Evolutionary conservation across 345 rosid species (phyloP).

Genomic region (Heritiera fomes): DNA sequence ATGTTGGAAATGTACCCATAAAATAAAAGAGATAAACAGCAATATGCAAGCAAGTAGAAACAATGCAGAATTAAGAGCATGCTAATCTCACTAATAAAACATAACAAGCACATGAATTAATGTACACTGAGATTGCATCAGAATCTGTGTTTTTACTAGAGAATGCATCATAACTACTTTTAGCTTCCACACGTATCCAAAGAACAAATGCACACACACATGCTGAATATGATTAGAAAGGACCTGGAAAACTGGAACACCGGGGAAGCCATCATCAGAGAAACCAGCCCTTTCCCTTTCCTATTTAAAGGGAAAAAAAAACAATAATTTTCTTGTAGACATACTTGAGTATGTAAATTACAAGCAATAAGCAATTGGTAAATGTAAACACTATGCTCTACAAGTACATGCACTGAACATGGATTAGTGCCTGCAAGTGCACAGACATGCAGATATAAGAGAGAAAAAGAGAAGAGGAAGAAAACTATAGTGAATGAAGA

Average conservation of each 20-base stretch:
- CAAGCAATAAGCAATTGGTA: neutral
- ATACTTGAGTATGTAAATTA: neutral
- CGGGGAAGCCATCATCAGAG: constrained; percentile 58
- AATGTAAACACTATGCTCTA: neutral
- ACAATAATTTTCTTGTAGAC: neutral
- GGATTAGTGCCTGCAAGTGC: neutral
- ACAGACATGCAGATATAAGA: neutral
- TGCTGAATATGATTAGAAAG: neutral
- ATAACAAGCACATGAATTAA: neutral
- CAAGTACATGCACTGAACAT: neutral
- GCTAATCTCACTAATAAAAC: neutral
- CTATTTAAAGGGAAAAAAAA: constrained; percentile 30
- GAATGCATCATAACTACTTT: neutral
- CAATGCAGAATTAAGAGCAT: neutral
- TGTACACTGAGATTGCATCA: neutral
- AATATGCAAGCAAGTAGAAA: neutral
- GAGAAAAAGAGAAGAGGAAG: neutral
- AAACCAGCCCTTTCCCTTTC: constrained; percentile 66
- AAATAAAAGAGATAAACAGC: neutral
- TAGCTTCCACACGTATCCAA: neutral
- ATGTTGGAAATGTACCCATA: neutral
- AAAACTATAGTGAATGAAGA: neutral
- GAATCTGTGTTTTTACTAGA: neutral
- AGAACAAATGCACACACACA: neutral
- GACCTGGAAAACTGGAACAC: constrained; percentile 95